Evolutionary conservation across 1,139 yeast genomes (phyloP).

Genomic region (Entelexis paramagnoliae): DNA sequence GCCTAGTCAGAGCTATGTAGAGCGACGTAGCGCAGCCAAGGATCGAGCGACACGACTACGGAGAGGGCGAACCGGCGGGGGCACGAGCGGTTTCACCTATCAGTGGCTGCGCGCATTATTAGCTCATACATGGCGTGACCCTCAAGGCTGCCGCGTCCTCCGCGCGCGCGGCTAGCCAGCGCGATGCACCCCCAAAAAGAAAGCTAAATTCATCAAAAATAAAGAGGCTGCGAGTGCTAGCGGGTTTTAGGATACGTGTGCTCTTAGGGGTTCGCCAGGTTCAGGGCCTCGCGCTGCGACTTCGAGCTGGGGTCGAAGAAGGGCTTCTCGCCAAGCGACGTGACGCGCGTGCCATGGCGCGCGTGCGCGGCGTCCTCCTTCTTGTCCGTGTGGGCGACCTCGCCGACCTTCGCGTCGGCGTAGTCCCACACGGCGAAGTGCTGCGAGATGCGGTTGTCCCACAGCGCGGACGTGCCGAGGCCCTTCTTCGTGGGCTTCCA

Average conservation of each 20-base stretch:
- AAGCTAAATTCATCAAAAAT: no score
- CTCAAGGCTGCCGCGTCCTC: no score
- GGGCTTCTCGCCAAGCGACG: conserved; percentile 48
- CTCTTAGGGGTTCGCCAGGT: conserved; percentile 30
- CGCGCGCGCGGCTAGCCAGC: no score
- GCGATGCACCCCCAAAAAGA: no score
- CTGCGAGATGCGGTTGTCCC: conserved; percentile 32
- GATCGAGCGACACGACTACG: no score
- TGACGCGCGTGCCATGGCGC: conserved; percentile 36
- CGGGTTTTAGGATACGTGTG: background rate
- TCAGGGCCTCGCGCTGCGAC: conserved; percentile 47
- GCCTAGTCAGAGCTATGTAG: no score
- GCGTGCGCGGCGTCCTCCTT: conserved; percentile 12
- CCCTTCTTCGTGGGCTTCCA: conserved; percentile 42
- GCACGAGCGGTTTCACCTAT: no score
- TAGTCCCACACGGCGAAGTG: conserved; percentile 37
- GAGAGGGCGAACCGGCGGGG: no score
- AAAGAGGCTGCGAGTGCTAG: no score
- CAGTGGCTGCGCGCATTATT: no score
- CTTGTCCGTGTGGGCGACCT: conserved; percentile 37
- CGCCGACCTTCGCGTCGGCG: conserved; percentile 31
- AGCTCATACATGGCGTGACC: no score
- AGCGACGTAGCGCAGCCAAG: no score
- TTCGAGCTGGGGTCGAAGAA: conserved; percentile 43
- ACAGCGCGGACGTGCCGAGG: conserved; percentile 44